Evolutionary conservation across 2,329 filamentous ascomycete genomes (phyloP), one percentile per base, ranked within the genome.

Genomic region (Didymella sp.): DNA sequence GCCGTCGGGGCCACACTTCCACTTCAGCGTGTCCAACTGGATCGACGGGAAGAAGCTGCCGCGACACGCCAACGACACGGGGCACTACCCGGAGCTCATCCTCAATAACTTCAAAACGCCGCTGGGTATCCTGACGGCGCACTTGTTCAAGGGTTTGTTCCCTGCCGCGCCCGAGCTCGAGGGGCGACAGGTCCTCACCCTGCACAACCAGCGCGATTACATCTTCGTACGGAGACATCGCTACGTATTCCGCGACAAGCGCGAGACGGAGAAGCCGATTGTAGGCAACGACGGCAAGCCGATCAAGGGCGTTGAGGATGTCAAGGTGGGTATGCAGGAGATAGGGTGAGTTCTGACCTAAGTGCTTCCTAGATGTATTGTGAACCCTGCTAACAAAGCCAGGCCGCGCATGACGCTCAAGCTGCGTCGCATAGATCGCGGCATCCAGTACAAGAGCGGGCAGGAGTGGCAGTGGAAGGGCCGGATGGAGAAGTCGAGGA

Each of bases 381-480:
- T 19, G 13, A 21, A 4, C 5, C 9, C 9, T 45, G 24, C 58
- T 62, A 51, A 61, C 31, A 19, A 8, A 1, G 22, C 15, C 37
- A 69, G 67, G 7, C 68, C 69, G 6, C 82, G 88, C 68, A 83
- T 95, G 80, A 94, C 90, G 2, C 78, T 98, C 63, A 98, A 98
- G 81, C 79, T 99, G 70, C 86, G 93, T 66, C 87, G 95, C 69
- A 88, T 98, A 40, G 94, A 98, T 74, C 93, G 92, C 78, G 94
- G 93, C 0, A 90, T 99, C 63, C 91, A 81, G 81, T 87, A 76
- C 80, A 89, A 77, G 43, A 88, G 86, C 76, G 91, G 92, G 33
- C 85, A 92, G 66, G 91, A 96, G 73, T 98, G 95, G 94, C 87
- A 97, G 75, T 99, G 95, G 95, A 96, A 96, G 80, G 89, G 90